These are phyloP conservation scores for Lolium multiflorum DNA, from an alignment of 176 grass and related monocot species.

Conservation along the genomic window DNA sequence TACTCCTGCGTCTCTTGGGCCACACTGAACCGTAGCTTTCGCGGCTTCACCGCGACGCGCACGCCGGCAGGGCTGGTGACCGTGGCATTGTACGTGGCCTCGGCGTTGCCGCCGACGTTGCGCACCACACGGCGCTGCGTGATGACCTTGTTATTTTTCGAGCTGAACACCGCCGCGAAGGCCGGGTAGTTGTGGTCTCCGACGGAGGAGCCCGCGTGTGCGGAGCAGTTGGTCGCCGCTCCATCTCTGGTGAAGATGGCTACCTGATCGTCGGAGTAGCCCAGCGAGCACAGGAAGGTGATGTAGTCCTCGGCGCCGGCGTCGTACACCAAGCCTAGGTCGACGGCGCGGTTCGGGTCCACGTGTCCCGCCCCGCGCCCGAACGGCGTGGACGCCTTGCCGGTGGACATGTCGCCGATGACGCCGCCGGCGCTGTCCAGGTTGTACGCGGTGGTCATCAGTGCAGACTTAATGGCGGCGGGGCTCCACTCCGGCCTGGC, in stretches of 20 bases:
- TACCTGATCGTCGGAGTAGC: slow-evolving; percentile 47
- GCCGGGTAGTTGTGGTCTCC: slow-evolving; percentile 70
- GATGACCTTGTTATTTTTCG: slow-evolving; percentile 15
- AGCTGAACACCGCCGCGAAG: slow-evolving; percentile 48
- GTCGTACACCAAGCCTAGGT: slow-evolving; percentile 58
- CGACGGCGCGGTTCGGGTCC: slow-evolving; percentile 45
- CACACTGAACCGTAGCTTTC: no score
- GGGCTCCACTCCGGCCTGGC: slow-evolving; percentile 50
- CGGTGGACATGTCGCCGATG: slow-evolving; percentile 37
- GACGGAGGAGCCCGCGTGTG: slow-evolving; percentile 39
- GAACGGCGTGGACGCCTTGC: slow-evolving; percentile 43
- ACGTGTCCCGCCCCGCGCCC: slow-evolving; percentile 46
- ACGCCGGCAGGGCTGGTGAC: no score
- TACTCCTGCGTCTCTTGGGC: no score
- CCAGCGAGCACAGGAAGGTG: slow-evolving; percentile 52
- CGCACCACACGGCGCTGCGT: no score
- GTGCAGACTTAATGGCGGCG: slow-evolving; percentile 49
- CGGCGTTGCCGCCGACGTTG: no score
- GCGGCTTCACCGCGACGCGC: no score
- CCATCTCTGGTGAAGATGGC: slow-evolving; percentile 56
- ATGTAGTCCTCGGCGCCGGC: slow-evolving; percentile 48
- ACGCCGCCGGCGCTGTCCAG: slow-evolving; percentile 30
- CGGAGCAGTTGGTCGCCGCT: slow-evolving; percentile 40
- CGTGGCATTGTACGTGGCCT: no score
- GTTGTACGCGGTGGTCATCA: slow-evolving; percentile 65